Base-by-base conservation (phyloP, 805 yeast species). In the Debaryomyces castellii region DNA sequence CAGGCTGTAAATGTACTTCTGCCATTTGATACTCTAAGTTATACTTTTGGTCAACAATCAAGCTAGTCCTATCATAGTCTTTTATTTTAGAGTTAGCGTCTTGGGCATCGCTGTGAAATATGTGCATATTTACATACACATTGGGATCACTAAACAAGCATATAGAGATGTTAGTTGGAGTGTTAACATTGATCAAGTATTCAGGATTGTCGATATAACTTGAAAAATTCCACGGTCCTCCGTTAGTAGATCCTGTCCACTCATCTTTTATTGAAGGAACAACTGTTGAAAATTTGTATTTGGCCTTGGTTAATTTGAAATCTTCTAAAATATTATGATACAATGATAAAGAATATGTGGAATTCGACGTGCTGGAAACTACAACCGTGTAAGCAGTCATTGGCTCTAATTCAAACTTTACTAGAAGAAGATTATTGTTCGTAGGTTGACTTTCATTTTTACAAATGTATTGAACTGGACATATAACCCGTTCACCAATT, bases 131-230 rank as follows among this genome's bases (percentile, higher is more conserved):
- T 39, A 78, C 56, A 14, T 69, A 58, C 2, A 55, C 49, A n/a
- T 58, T 48, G 3, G 50, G 38, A 1, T 58, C 50, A 3, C 60
- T 41, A 23, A 64, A 54, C 12, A 69, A 53, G 1, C 51, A 58
- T 0, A 66, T 50, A 10, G 53, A 33, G 1, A 60, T 28, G 9
- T 54, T 54, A 1, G 61, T 49, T 8, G 50, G 40, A 2, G 50
- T 46, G 1, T 44, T 28, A 0, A 63, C 57, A 10, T 58, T 57
- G 1, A 75, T 30, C 7, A 51, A 56, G 41, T 67, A 81, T 50
- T 82, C 87, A 0, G 89, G 89, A 50, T 84, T 84, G 8, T 66
- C 54, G 17, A 76, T 55, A 51, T 71, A 84, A 0, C 75, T 60
- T 5, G 74, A 64, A 20, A 65, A 47, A 0, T 74, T 48, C 80